Base-by-base conservation (phyloP, 352 stramenopile genomes). In the Plasmopara muralis region DNA sequence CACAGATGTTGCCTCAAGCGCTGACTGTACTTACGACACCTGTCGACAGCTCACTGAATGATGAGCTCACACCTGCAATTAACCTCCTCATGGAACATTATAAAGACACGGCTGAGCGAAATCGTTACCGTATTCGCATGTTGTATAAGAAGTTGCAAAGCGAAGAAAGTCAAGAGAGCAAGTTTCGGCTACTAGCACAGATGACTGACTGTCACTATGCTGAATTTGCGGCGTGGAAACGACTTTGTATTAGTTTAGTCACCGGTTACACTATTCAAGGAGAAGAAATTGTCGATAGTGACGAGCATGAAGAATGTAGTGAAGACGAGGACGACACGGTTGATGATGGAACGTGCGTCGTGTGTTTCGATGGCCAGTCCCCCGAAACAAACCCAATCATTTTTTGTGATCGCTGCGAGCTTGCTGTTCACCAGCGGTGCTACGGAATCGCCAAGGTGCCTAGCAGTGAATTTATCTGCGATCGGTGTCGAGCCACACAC, bases 371-470 rank as follows among this genome's bases (percentile, higher is more conserved):
- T 50, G 85, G 83, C 0, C 70, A 85, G 45, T 93, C 87, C 20
- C 83, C 85, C 0, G 87, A 96, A 55, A 72, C 73, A 9, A 94
- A 95, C 50, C 82, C 83, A 6, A 95, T 96, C 51, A 83, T 96
- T 15, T 95, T 95, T 50, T 96, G 87, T 43, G 87, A 95, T 60
- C 70, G 77, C 10, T 96, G 87, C 49, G 80, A 93, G 53, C 64
- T 96, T 28, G 84, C 84, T n/a, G 84, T 95, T 16, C 87, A 96
- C 50, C 84, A 91, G 57, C 73, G 77, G 8, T 96, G 87, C 66
- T 96, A 96, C 43, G 87, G 87, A 44, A 75, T 96, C 42, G 68
- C 72, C 5, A 74, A 92, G 42, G 81, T 95, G 12, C 83, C 81
- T 7, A 87, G 65, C 47, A 91, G 69, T 60, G 84, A 95, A 59